Percentiles rank a stretch among this genome's conserved stretches.
These are phyloP conservation scores for Erythrobasidium yunnanense DNA, from an alignment of 768 basidiomycete species.

Conservation along the genomic window DNA sequence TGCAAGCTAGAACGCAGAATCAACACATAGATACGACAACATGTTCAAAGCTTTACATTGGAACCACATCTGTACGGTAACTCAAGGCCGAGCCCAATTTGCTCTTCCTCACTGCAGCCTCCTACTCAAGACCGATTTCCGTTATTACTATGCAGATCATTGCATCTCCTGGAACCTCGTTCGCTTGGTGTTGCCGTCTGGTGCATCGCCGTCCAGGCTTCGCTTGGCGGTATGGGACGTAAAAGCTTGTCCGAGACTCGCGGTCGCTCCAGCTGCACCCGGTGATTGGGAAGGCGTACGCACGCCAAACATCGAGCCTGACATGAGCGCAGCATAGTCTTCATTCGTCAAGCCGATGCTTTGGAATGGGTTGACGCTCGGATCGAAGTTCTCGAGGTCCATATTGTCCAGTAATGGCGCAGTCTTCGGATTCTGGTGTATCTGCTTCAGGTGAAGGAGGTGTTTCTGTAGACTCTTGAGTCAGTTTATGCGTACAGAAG, in stretches of 20 bases:
- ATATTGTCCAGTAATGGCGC: conserved; percentile 44
- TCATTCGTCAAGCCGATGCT: conserved; percentile 81
- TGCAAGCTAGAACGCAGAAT: too few species aligned
- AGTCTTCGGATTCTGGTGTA: conserved; percentile 48
- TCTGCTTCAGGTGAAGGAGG: conserved; percentile 70
- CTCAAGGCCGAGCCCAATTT: too few species aligned
- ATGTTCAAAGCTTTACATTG: too few species aligned
- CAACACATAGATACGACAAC: too few species aligned
- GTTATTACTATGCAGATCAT: not conserved
- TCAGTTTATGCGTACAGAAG: not conserved
- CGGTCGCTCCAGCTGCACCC: not conserved
- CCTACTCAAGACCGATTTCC: not conserved
- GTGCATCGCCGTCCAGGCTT: not conserved
- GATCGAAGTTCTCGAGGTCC: conserved; percentile 54
- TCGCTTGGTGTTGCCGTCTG: not conserved
- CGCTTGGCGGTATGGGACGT: not conserved
- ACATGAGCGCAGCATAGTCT: conserved; percentile 67
- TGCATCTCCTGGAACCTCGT: conserved; percentile 11
- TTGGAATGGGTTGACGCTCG: conserved; percentile 58
- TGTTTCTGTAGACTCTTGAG: too few species aligned
- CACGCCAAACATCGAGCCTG: conserved; percentile 46
- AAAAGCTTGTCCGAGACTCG: not conserved
- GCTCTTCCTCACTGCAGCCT: too few species aligned
- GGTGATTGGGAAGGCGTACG: conserved; percentile 10
- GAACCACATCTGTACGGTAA: too few species aligned